A percentile compares a stretch with the other conserved stretches of the same genome.
These are phyloP conservation scores for Paraphoma chrysanthemicola DNA, from an alignment of 2,329 filamentous ascomycete genomes.

Conservation along the genomic window DNA sequence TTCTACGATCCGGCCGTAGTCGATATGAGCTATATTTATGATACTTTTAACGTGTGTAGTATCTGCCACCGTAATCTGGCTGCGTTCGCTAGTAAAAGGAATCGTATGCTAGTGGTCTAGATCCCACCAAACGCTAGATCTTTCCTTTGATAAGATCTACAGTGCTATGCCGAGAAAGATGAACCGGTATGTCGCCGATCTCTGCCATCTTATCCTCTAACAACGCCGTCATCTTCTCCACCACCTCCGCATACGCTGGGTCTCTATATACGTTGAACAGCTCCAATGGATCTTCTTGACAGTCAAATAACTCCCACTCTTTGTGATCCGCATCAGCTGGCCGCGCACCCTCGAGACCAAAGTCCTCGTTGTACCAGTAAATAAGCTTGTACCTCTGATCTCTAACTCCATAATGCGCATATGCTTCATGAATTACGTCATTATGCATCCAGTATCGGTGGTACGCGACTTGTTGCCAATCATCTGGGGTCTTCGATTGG, in stretches of 20 bases:
- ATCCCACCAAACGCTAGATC: too few species aligned
- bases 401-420: slow-evolving; percentile 61
- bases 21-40: too few species aligned
- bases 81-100: too few species aligned
- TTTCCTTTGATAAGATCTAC: neutral
- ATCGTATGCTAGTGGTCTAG: too few species aligned
- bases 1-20: too few species aligned
- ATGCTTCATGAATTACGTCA: slow-evolving; percentile 58
- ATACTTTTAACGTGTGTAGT: too few species aligned
- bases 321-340: slow-evolving; percentile 49
- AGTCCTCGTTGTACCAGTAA: slow-evolving; percentile 63
- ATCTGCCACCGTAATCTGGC: too few species aligned
- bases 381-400: slow-evolving; percentile 63
- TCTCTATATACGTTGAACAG: slow-evolving; percentile 53
- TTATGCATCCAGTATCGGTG: slow-evolving; percentile 65
- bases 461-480: slow-evolving; percentile 62
- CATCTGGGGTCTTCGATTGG: slow-evolving; percentile 45
- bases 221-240: slow-evolving; percentile 42
- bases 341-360: slow-evolving; percentile 55
- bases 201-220: slow-evolving; percentile 58
- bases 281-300: slow-evolving; percentile 57
- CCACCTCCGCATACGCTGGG: slow-evolving; percentile 32
- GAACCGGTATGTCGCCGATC: slow-evolving; percentile 57
- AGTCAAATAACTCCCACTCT: slow-evolving; percentile 65
- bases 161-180: neutral